These are phyloP conservation scores for Phlegmacium glaucopus DNA, from an alignment of 768 basidiomycete genomes.

Conservation along the genomic window DNA sequence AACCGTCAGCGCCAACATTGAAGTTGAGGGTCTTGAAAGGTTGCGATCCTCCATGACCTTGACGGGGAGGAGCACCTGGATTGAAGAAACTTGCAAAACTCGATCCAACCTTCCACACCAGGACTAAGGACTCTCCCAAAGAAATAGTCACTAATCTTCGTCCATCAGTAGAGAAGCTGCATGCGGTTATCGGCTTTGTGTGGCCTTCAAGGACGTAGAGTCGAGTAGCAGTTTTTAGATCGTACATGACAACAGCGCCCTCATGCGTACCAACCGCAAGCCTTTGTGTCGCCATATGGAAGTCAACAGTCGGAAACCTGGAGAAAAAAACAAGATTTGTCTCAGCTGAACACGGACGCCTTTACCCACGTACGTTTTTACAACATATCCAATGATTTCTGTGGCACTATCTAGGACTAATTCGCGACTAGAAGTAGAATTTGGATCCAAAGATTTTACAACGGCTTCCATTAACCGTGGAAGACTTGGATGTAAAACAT, in stretches of 20 bases:
- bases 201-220: constrained; percentile 95
- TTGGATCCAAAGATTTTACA: constrained; percentile 95
- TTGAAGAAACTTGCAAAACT: constrained; percentile 89
- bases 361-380: constrained; percentile 74
- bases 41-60: constrained; percentile 76
- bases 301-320: constrained; percentile 93
- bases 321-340: not conserved
- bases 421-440: constrained; percentile 69
- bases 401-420: constrained; percentile 90
- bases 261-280: constrained; percentile 93
- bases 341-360: not conserved
- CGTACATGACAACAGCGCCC: constrained; percentile 94
- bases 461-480: constrained; percentile 91
- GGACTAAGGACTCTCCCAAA: constrained; percentile 76
- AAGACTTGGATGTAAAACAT: constrained; percentile 79
- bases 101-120: constrained; percentile 95
- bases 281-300: constrained; percentile 82
- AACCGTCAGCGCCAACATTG: constrained; percentile 81
- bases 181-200: constrained; percentile 73
- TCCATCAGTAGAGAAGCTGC: constrained; percentile 93
- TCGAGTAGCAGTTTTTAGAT: constrained; percentile 92
- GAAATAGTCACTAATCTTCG: constrained; percentile 84
- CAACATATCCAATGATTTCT: constrained; percentile 92
- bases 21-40: constrained; percentile 90
- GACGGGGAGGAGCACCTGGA: constrained; percentile 87